These are phyloP conservation scores for Pythium volutum DNA, from an alignment of 352 stramenopile genomes.

Conservation along the genomic window DNA sequence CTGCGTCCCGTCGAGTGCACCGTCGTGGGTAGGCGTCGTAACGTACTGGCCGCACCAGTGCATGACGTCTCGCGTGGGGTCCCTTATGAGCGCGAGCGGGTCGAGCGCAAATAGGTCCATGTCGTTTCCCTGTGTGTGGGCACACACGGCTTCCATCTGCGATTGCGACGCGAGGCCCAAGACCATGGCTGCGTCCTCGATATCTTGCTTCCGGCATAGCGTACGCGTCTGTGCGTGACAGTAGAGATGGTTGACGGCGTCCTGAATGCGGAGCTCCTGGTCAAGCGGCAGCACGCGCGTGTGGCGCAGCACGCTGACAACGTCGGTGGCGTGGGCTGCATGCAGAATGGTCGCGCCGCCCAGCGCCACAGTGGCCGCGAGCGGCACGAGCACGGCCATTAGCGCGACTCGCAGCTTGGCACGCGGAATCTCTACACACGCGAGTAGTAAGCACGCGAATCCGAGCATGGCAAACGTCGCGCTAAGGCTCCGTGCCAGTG, in stretches of 20 bases:
- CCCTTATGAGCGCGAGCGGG: conserved; percentile 17
- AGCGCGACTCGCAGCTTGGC: conserved; percentile 18
- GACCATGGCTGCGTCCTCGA: neutral
- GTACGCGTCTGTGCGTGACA: conserved; percentile 14
- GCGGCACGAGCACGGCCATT: conserved; percentile 5
- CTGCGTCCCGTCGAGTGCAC: neutral
- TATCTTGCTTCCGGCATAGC: conserved; percentile 11
- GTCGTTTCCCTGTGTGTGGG: neutral
- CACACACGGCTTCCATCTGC: conserved; percentile 3
- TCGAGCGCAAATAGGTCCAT: conserved; percentile 1
- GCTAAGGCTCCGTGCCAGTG: conserved; percentile 15
- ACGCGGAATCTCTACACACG: conserved; percentile 24
- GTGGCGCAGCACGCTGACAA: conserved; percentile 20
- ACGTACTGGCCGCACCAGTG: conserved; percentile 30
- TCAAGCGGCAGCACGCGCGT: conserved; percentile 12
- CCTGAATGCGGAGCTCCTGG: conserved; percentile 12
- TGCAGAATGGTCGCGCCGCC: conserved; percentile 6
- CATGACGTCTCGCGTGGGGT: conserved; percentile 10
- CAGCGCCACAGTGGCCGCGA: neutral
- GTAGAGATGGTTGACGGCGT: conserved; percentile 23
- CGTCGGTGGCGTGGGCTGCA: conserved; percentile 3
- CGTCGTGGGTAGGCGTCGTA: conserved; percentile 1
- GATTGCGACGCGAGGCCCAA: conserved; percentile 4
- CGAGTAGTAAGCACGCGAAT: conserved; percentile 22
- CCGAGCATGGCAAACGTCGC: conserved; percentile 20